A percentile compares a stretch with the other conserved stretches of the same genome.
These are phyloP conservation scores for Pichia exigua DNA, from an alignment of 805 yeast genomes.

Conservation along the genomic window DNA sequence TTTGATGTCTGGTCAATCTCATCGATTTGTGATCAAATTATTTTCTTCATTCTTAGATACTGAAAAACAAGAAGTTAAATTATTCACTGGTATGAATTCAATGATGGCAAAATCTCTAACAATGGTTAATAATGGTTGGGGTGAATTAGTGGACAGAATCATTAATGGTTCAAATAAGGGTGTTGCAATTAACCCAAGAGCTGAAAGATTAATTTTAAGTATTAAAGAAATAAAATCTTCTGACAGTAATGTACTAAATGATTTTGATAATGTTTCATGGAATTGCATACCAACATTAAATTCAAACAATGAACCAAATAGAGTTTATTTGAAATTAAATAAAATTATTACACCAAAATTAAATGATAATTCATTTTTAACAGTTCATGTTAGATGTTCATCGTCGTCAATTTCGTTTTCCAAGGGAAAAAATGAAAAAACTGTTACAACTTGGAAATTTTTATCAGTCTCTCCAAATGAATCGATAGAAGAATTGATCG, in stretches of 20 bases:
- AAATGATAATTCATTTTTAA: conserved; percentile 35
- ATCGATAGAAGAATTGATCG: conserved; percentile 61
- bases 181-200: conserved; percentile 74
- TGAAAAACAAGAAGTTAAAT: conserved; percentile 22
- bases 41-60: conserved; percentile 59
- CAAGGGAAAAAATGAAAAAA: conserved; percentile 59
- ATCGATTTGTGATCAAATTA: conserved; percentile 62
- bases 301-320: conserved; percentile 54
- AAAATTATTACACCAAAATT: conserved; percentile 24
- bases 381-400: conserved; percentile 47
- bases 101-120: conserved; percentile 30
- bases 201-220: conserved; percentile 60
- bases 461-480: conserved; percentile 68
- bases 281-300: conserved; percentile 57
- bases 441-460: conserved; percentile 54
- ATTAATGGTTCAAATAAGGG: conserved; percentile 69
- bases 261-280: conserved; percentile 34
- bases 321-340: conserved; percentile 53
- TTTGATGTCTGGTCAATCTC: conserved; percentile 53
- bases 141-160: conserved; percentile 72
- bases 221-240: conserved; percentile 57
- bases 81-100: conserved; percentile 27
- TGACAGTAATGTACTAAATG: conserved; percentile 5
- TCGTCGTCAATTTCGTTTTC: conserved; percentile 47
- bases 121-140: conserved; percentile 71